Base-by-base conservation (phyloP, 176 grass and related monocot genomes). In the Avena insularis region DNA sequence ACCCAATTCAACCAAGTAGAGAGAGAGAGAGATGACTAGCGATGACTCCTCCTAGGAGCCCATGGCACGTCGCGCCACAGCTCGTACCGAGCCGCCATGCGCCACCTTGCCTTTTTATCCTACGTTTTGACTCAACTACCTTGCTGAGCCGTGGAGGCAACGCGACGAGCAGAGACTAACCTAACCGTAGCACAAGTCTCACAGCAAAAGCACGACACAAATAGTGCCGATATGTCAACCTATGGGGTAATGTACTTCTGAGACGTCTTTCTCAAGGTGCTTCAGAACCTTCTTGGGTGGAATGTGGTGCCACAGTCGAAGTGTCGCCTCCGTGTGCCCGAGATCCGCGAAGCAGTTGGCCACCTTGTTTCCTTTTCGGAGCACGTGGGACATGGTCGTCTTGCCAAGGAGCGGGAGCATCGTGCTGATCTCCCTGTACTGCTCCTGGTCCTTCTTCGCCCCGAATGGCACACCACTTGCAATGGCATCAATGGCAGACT, bases 271-370 rank as follows among this genome's bases (percentile, higher is more conserved):
- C 53, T 14, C 43, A 9, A 91, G 90, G 58, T 85, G 74, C 40
- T 75, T 5, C 40, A 82, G 9, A 23, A 94, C 85, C 58, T 61
- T 0, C 20, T 9, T 9, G 0, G 58, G 58, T 8, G 58, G 58
- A 21, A 4, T 4, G 20, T 60, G 67, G 14, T 58, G 77, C 95
- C 95, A 97, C 72, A 92, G 51, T 62, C 78, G 71, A 8, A 75
- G 87, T 40, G 38, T 40, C 38, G 38, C 69, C 49, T 25, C 63
- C 47, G 15, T 73, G n/a, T 92, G 86, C 0, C 95, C 92, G 51
- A 94, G 80, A 23, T 82, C 63, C 0, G 95, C 90, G 40, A 97
- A 90, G 49, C 75, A 71, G 84, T 97, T 63, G 20, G 92, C 95
- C 10, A 93, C 89, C 67, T 78, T 89, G 77, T 97, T 97, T 9